Evolutionary conservation across 345 rosid species (phyloP), one percentile per base, ranked within the genome.

Genomic region (Populus deltoides): DNA sequence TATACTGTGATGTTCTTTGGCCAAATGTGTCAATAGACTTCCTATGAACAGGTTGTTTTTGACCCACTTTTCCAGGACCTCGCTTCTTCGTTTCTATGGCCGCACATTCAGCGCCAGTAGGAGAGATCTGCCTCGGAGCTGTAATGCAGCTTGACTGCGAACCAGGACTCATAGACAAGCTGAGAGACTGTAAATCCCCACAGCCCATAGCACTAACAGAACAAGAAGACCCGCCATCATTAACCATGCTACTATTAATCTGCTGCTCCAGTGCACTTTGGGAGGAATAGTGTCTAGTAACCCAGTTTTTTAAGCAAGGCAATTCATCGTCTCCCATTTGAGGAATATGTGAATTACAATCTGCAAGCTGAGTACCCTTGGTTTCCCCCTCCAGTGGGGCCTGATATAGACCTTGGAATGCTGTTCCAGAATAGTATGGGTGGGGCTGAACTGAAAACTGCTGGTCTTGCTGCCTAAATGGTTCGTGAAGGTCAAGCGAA

Each of bases 1-100:
- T 92, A 83, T 90, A 94, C 79, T 87, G 95, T 59, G 98, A 94
- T 24, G 98, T 94, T 80, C 98, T 86, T 81, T 94, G 97, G 13
- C 97, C 98, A 27, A 89, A 86, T 59, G 91, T 87, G 81, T 94
- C 94, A 29, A 88, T 88, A 62, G 98, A 90, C 81, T 94, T 94
- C 70, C 91, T 85, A 79, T 90, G 94, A 72, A 90, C 92, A 61
- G 97, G 87, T 77, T 87, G 94, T 82, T 89, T 90, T 77, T 87
- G 87, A 51, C 86, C 89, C 75, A 70, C 87, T 74, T 86, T 91
- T 22, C 81, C 83, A 16, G 83, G 74, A 5, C 87, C 89, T 70
- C 94, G 85, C 87, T 90, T 92, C 89, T 90, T 92, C 27, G 89
- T 79, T 43, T 85, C 91, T 57, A 84, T 62, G 70, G 83, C 77